Evolutionary conservation across 805 yeast species (phyloP).

Genomic region (Yarrowia sp.): DNA sequence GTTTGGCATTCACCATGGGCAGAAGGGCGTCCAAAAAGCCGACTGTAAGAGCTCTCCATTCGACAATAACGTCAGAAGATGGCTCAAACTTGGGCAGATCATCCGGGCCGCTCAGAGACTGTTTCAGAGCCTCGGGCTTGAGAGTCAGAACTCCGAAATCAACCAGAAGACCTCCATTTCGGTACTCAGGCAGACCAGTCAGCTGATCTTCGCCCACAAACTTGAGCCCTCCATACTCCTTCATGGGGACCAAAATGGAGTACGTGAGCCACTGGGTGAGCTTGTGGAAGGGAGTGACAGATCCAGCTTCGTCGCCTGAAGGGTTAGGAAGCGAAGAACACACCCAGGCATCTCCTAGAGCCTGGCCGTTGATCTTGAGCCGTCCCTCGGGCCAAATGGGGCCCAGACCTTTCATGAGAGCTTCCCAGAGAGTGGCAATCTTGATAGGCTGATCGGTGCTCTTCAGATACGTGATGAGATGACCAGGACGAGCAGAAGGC

Average conservation of each 20-base stretch:
- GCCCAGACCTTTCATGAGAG: slow-evolving; percentile 61
- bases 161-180: slow-evolving; percentile 70
- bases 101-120: slow-evolving; percentile 42
- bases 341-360: slow-evolving; percentile 71
- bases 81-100: slow-evolving; percentile 60
- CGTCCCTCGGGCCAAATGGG: slow-evolving; percentile 71
- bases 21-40: slow-evolving; percentile 62
- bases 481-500: slow-evolving; percentile 59
- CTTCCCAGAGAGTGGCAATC: slow-evolving; percentile 60
- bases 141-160: slow-evolving; percentile 61
- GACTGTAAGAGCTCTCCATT: slow-evolving; percentile 70
- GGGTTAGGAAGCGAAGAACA: slow-evolving; percentile 46
- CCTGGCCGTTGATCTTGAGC: slow-evolving; percentile 57
- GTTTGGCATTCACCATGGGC: slow-evolving; percentile 58
- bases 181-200: slow-evolving; percentile 66
- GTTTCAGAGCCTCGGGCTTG: slow-evolving; percentile 51
- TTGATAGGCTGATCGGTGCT: slow-evolving; percentile 45
- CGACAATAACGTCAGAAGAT: slow-evolving; percentile 66
- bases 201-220: slow-evolving; percentile 54
- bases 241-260: slow-evolving; percentile 62
- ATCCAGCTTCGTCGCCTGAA: slow-evolving; percentile 51
- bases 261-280: slow-evolving; percentile 73
- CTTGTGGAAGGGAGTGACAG: slow-evolving; percentile 67
- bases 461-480: slow-evolving; percentile 57
- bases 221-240: slow-evolving; percentile 53